phyloP scores from a whole-genome alignment of 148 eudicot genomes.

The Polygonum aviculare region DNA sequence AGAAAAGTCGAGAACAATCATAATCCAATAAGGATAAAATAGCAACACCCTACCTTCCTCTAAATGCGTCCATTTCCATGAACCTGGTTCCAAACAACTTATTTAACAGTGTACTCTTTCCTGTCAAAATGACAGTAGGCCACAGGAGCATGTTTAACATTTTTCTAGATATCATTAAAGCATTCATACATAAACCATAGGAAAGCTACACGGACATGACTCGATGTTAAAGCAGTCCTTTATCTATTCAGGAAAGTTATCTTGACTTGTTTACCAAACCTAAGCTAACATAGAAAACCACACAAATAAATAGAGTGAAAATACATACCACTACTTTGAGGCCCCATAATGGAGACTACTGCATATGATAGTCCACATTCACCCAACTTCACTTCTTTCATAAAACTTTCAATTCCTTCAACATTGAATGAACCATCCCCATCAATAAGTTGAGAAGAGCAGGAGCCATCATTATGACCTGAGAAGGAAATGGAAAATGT shows the following conservation, averaged over 20 bases:
- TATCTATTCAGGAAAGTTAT: background rate
- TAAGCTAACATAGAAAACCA: background rate
- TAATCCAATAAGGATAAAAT: background rate
- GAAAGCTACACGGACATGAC: background rate
- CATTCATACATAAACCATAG: background rate
- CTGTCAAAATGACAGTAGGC: slow-evolving; percentile 30
- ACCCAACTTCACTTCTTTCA: slow-evolving; percentile 71
- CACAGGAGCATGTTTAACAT: slow-evolving; percentile 8
- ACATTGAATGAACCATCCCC: slow-evolving; percentile 87
- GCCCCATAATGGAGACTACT: slow-evolving; percentile 96
- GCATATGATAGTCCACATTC: slow-evolving; percentile 98
- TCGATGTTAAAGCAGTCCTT: background rate
- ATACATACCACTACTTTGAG: slow-evolving; percentile 90
- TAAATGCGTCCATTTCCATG: slow-evolving; percentile 97
- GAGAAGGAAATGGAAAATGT: slow-evolving; percentile 13
- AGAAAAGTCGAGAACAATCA: background rate
- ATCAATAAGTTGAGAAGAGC: slow-evolving; percentile 86
- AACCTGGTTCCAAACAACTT: slow-evolving; percentile 74
- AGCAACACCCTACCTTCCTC: slow-evolving; percentile 50
- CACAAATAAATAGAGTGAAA: background rate
- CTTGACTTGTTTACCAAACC: background rate
- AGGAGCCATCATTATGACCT: slow-evolving; percentile 45
- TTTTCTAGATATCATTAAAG: background rate
- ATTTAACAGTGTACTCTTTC: slow-evolving; percentile 90
- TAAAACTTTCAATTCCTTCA: slow-evolving; percentile 54